phyloP scores from a whole-genome alignment of 2,329 filamentous ascomycete genomes.

The Pseudopyricularia cyperi region DNA sequence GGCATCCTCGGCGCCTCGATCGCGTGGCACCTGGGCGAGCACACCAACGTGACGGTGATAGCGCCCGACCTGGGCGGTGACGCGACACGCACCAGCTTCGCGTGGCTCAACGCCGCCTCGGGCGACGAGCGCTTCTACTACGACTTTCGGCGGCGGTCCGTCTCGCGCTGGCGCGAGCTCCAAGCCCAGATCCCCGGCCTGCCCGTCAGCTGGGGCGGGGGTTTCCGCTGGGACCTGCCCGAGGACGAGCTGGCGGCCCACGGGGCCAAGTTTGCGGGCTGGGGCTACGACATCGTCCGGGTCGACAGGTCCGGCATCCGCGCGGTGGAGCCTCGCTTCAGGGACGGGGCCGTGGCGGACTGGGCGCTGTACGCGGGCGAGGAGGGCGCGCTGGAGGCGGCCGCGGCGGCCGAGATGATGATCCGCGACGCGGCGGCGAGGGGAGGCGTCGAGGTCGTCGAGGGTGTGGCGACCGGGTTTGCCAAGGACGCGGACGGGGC shows the following conservation, averaged over 20 bases:
- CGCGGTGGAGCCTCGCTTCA: slow-evolving; percentile 11
- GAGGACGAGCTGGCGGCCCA: slow-evolving; percentile 12
- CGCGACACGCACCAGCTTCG: slow-evolving; percentile 17
- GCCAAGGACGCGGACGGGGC: slow-evolving; percentile 7
- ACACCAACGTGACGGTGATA: slow-evolving; percentile 14
- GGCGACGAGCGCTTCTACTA: slow-evolving; percentile 14
- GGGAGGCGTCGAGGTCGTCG: slow-evolving; percentile 4
- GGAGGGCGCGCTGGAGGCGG: slow-evolving; percentile 18
- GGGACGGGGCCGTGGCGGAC: slow-evolving; percentile 9
- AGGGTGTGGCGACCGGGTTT: slow-evolving; percentile 8
- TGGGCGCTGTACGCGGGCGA: slow-evolving; percentile 9
- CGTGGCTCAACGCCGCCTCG: slow-evolving; percentile 18
- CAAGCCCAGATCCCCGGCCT: slow-evolving; percentile 12
- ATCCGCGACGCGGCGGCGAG: slow-evolving; percentile 8
- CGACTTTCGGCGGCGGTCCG: slow-evolving; percentile 15
- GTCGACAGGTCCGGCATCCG: slow-evolving; percentile 9
- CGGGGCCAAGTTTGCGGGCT: slow-evolving; percentile 9
- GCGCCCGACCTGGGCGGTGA: slow-evolving; percentile 14
- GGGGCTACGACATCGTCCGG: slow-evolving; percentile 15
- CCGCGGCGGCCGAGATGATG: slow-evolving; percentile 11
- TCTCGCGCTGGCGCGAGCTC: slow-evolving; percentile 13
- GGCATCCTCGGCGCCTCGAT: slow-evolving; percentile 17
- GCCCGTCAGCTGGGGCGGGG: slow-evolving; percentile 12
- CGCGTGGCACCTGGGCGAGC: slow-evolving; percentile 15
- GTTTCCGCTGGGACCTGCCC: slow-evolving; percentile 11